Conservation (phyloP, 2,329 filamentous ascomycete species). For the Colletotrichum eremochloae region DNA sequence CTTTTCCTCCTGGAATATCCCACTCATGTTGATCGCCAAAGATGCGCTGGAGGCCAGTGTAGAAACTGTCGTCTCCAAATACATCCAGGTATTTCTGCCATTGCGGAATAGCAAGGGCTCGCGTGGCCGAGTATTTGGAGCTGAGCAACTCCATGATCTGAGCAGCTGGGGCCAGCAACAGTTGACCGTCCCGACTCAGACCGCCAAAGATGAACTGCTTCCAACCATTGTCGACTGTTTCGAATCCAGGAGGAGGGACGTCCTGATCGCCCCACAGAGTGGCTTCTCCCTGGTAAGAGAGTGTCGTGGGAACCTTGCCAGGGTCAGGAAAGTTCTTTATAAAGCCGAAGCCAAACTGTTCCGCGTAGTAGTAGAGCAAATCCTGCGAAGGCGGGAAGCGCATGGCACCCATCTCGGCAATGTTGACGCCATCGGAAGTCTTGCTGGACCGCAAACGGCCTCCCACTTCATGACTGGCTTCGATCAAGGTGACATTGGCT, state of each 20-base stretch:
- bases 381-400: constrained; percentile 23
- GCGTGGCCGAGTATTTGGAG: neutral
- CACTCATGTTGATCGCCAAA: constrained; percentile 20
- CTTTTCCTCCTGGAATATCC: neutral
- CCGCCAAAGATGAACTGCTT: neutral
- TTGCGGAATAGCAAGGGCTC: constrained; percentile 4
- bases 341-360: constrained; percentile 15
- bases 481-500: neutral
- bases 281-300: neutral
- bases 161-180: neutral
- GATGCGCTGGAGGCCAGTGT: constrained; percentile 18
- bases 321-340: constrained; percentile 26
- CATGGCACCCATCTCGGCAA: constrained; percentile 30
- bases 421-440: constrained; percentile 20
- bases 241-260: neutral
- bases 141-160: neutral
- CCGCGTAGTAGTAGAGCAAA: constrained; percentile 29
- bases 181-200: neutral
- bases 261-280: neutral
- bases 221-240: neutral
- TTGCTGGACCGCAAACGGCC: neutral
- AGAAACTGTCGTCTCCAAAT: constrained; percentile 27
- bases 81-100: constrained; percentile 24
- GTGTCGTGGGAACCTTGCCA: constrained; percentile 16
- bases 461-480: neutral